Percentiles rank a stretch among this genome's conserved stretches.
Conservation (phyloP, 768 basidiomycete genomes). For the Macrocybe gigantea region DNA sequence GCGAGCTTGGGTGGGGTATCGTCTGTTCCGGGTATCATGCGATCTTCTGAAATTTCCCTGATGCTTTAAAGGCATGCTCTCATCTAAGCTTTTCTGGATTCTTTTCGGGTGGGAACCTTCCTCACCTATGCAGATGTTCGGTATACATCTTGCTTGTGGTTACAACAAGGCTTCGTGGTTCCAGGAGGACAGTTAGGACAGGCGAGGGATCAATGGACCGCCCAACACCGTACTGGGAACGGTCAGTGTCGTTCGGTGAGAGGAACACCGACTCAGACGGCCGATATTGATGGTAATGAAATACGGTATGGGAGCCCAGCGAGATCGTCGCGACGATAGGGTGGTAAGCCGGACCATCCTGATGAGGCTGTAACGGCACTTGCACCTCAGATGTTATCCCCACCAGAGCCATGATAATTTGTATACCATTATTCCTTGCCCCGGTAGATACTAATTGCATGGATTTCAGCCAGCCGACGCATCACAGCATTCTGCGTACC, state of each 20-base stretch:
- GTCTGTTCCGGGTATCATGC: slow-evolving; percentile 18
- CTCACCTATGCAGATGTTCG: slow-evolving; percentile 68
- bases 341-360: slow-evolving; percentile 86
- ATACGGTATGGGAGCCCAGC: slow-evolving; percentile 74
- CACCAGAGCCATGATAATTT: slow-evolving; percentile 2
- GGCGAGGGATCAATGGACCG: slow-evolving; percentile 60
- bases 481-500: slow-evolving; percentile 23
- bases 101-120: background rate
- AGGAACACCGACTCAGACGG: slow-evolving; percentile 9
- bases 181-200: slow-evolving; percentile 68
- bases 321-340: slow-evolving; percentile 91
- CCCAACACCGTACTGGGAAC: slow-evolving; percentile 27
- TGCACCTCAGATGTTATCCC: background rate
- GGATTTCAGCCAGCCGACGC: background rate
- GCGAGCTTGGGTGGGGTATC: slow-evolving; percentile 19
- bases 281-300: slow-evolving; percentile 75
- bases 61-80: slow-evolving; percentile 27
- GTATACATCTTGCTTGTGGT: slow-evolving; percentile 67
- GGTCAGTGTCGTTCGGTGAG: slow-evolving; percentile 5
- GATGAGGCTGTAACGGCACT: slow-evolving; percentile 60
- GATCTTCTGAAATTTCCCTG: slow-evolving; percentile 42
- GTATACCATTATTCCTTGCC: slow-evolving; percentile 88
- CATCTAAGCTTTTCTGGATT: slow-evolving; percentile 34
- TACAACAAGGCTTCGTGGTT: slow-evolving; percentile 82
- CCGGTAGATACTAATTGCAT: slow-evolving; percentile 62